These are phyloP conservation scores for Alternaria ventricosa DNA, from an alignment of 2,329 filamentous ascomycete genomes.

Conservation along the genomic window DNA sequence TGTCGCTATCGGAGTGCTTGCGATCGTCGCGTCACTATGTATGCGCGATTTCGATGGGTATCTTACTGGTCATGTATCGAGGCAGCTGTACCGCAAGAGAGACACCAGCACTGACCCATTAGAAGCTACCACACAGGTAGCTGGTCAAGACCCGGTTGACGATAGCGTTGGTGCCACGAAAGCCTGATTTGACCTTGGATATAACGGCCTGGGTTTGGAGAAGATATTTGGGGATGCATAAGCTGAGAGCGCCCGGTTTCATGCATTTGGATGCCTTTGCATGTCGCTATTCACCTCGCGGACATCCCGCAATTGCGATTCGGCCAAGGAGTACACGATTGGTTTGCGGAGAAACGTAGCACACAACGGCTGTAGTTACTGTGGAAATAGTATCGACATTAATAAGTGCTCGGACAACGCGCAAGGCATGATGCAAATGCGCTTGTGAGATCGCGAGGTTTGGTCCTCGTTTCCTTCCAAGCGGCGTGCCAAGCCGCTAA, in stretches of 20 bases:
- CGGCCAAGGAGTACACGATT: background rate
- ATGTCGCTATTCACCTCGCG: background rate
- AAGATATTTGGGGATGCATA: background rate
- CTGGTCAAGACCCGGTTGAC: background rate
- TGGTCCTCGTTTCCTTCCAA: background rate
- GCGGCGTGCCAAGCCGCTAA: background rate
- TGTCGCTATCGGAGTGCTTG: background rate
- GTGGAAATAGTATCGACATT: background rate
- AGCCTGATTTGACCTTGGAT: background rate
- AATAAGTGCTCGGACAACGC: background rate
- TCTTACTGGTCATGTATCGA: background rate
- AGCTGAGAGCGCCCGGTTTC: background rate
- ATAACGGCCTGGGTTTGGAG: background rate
- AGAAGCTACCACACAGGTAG: background rate
- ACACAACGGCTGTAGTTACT: background rate
- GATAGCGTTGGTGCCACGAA: background rate
- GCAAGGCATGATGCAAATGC: background rate
- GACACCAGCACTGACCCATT: background rate
- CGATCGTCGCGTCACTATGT: background rate
- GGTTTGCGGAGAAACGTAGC: background rate
- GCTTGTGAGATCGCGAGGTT: background rate
- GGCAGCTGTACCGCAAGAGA: background rate
- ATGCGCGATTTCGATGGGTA: background rate
- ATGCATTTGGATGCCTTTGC: background rate
- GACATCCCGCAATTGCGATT: background rate